A percentile compares a stretch with the other conserved stretches of the same genome.
phyloP scores from a whole-genome alignment of 306 rosid species.

The Vachellia pachyceras region DNA sequence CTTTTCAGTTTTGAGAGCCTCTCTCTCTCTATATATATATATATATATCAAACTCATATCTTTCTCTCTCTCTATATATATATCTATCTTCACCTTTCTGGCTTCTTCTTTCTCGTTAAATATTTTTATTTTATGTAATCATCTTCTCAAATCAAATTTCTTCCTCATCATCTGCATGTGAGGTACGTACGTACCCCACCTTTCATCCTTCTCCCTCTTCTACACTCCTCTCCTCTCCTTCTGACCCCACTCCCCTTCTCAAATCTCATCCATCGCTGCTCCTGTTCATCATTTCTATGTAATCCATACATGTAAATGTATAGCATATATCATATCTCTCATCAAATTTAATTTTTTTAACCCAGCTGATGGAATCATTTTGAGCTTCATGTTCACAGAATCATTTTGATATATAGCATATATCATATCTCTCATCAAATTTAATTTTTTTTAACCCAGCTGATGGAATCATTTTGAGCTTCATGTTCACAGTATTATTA shows the following conservation, averaged over 20 bases:
- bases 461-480: not conserved
- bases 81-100: not conserved
- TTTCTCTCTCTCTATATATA: not conserved
- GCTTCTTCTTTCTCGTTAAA: not conserved
- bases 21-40: too few species aligned
- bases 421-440: too few species aligned
- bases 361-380: not conserved
- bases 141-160: not conserved
- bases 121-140: not conserved
- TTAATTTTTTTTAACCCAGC: not conserved
- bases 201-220: not conserved
- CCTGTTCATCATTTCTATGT: not conserved
- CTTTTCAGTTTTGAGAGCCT: too few species aligned
- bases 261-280: not conserved
- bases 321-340: too few species aligned
- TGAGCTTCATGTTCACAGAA: not conserved
- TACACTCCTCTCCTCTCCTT: not conserved
- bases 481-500: not conserved
- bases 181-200: constrained; percentile 12
- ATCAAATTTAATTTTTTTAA: not conserved
- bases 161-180: not conserved
- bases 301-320: too few species aligned
- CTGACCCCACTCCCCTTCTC: not conserved
- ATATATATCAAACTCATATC: not conserved
- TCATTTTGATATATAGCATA: too few species aligned